phyloP scores from a whole-genome alignment of 2,329 filamentous ascomycete genomes.

The Colletotrichum liriopes region DNA sequence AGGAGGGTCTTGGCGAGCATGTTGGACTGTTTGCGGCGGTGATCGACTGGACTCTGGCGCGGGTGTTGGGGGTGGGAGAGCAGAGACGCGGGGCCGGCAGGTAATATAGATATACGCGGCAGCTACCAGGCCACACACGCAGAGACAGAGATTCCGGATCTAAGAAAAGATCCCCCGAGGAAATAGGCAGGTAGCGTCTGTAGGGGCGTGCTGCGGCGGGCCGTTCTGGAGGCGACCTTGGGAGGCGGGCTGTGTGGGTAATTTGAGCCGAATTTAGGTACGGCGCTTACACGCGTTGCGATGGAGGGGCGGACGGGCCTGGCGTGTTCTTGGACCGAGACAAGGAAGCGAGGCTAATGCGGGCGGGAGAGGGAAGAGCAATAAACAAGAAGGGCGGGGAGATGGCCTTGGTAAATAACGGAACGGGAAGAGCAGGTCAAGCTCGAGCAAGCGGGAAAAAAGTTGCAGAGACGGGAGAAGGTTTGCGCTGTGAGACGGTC shows the following conservation, averaged over 20 bases:
- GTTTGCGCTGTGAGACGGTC: constrained; percentile 24
- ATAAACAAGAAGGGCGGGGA: neutral
- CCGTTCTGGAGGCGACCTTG: constrained; percentile 14
- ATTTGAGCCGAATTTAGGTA: constrained; percentile 38
- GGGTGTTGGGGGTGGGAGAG: neutral
- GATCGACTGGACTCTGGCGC: constrained; percentile 18
- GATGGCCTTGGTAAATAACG: neutral
- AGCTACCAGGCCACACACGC: constrained; percentile 26
- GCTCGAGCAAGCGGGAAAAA: neutral
- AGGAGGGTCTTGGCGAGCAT: constrained; percentile 52
- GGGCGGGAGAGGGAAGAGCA: constrained; percentile 30
- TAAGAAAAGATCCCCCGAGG: constrained; percentile 36
- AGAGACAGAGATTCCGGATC: constrained; percentile 26
- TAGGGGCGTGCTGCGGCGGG: constrained; percentile 30
- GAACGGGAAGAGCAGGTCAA: neutral
- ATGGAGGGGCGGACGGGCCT: constrained; percentile 2
- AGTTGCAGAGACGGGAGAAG: neutral
- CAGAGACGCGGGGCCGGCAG: neutral
- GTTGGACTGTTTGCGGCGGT: constrained; percentile 21
- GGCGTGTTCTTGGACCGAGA: constrained; percentile 31
- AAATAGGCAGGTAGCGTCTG: constrained; percentile 4
- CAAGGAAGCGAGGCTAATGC: constrained; percentile 31
- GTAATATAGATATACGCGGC: constrained; percentile 34
- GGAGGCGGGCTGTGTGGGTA: constrained; percentile 29
- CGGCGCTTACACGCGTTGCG: constrained; percentile 40